phyloP scores from a whole-genome alignment of 1,139 yeast species.

The Zygotorulaspora mrakii region DNA sequence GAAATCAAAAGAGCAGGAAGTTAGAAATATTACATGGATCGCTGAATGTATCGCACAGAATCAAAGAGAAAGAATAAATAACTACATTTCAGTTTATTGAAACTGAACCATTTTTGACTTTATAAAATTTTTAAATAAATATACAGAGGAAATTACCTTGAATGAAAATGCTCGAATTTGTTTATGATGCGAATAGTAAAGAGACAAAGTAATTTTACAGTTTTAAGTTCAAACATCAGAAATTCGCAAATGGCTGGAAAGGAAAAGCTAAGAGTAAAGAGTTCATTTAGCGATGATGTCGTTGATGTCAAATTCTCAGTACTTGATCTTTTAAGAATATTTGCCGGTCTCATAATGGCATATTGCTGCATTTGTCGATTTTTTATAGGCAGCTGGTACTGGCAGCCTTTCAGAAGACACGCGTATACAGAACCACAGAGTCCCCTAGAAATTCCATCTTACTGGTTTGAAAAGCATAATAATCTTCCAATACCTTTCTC shows the following conservation, averaged over 20 bases:
- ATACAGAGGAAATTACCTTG: constrained; percentile 1
- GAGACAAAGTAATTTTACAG: too few species aligned
- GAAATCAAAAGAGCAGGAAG: constrained; percentile 92
- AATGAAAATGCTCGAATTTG: too few species aligned
- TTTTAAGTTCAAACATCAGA: too few species aligned
- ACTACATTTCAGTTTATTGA: constrained; percentile 70
- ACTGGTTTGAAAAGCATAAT: constrained; percentile 15
- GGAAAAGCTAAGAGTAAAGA: too few species aligned
- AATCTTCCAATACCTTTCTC: constrained; percentile 19
- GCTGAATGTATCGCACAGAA: constrained; percentile 95
- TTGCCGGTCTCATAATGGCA: constrained; percentile 18
- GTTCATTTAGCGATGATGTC: constrained; percentile 1
- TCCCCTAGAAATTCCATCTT: constrained; percentile 13
- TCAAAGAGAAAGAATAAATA: constrained; percentile 76
- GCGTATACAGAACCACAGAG: neutral
- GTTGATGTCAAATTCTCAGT: constrained; percentile 16
- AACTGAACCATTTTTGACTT: constrained; percentile 6
- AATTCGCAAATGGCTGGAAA: too few species aligned
- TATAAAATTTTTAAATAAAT: neutral
- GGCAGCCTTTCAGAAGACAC: constrained; percentile 1
- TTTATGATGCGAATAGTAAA: too few species aligned
- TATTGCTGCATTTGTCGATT: constrained; percentile 11
- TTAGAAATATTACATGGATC: constrained; percentile 95
- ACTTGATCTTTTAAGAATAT: constrained; percentile 21
- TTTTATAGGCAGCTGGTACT: constrained; percentile 15